Percentiles rank a stretch among this genome's conserved stretches.
phyloP scores from a whole-genome alignment of 1,139 yeast genomes.

The Suhomyces atakaporum region DNA sequence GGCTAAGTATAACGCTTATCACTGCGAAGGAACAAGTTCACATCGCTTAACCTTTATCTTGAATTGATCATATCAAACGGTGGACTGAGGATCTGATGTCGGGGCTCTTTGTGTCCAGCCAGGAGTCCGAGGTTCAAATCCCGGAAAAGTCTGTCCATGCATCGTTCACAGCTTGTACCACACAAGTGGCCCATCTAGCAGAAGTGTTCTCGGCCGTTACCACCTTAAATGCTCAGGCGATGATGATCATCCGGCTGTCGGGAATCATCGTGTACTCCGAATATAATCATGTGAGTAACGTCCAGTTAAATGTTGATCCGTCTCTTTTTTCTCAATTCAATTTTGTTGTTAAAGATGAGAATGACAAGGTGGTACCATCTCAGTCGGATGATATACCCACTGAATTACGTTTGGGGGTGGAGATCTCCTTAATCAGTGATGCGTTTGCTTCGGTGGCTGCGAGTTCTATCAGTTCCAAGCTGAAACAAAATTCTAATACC shows the following conservation, averaged over 20 bases:
- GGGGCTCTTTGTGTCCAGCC: conserved; percentile 11
- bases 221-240: conserved; percentile 36
- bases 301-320: conserved; percentile 38
- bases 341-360: conserved; percentile 19
- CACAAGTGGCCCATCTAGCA: conserved; percentile 41
- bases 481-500: conserved; percentile 7
- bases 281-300: conserved; percentile 41
- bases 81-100: no score
- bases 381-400: conserved; percentile 12
- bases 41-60: no score
- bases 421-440: conserved; percentile 37
- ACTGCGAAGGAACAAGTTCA: no score
- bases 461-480: conserved; percentile 12
- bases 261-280: conserved; percentile 42
- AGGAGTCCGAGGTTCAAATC: conserved; percentile 3
- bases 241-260: conserved; percentile 33
- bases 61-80: no score
- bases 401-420: conserved; percentile 41
- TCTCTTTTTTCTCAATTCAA: conserved; percentile 37
- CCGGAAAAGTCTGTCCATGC: conserved; percentile 2
- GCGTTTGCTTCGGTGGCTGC: conserved; percentile 34
- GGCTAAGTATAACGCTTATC: no score
- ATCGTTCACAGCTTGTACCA: conserved; percentile 40
- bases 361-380: conserved; percentile 5
- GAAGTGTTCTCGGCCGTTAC: conserved; percentile 40